Evolutionary conservation across 352 stramenopile species (phyloP).

Genomic region (Thalassiosira livingstoniorum): DNA sequence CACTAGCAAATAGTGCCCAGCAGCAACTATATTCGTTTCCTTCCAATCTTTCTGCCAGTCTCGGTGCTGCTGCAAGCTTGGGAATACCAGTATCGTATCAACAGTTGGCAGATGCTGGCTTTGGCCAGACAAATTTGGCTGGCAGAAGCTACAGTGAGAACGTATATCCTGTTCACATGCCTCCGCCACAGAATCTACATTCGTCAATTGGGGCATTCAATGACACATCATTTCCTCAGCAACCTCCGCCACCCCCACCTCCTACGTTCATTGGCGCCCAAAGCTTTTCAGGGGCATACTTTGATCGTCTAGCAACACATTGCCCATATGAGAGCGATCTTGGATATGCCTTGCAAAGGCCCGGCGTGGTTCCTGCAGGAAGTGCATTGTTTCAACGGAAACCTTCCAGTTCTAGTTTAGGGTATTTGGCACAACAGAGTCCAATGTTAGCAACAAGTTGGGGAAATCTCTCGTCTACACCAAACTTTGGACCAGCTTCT

Average conservation of each 20-base stretch:
- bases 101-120: constrained; percentile 25
- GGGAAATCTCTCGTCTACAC: constrained; percentile 39
- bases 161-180: constrained; percentile 14
- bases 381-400: constrained; percentile 31
- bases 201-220: constrained; percentile 17
- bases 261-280: constrained; percentile 56
- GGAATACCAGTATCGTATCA: constrained; percentile 42
- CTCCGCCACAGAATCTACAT: constrained; percentile 37
- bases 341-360: constrained; percentile 74
- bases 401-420: constrained; percentile 13
- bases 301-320: constrained; percentile 47
- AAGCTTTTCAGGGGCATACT: constrained; percentile 55
- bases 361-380: constrained; percentile 73
- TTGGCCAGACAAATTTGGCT: constrained; percentile 8
- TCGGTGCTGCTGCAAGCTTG: constrained; percentile 22
- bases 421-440: constrained; percentile 34
- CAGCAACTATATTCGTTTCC: constrained; percentile 13
- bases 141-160: constrained; percentile 55
- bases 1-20: constrained; percentile 9
- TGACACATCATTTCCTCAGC: constrained; percentile 29
- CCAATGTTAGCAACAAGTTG: constrained; percentile 39
- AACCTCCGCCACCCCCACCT: constrained; percentile 28
- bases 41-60: constrained; percentile 46
- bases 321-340: constrained; percentile 67
- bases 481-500: constrained; percentile 7